Percentiles rank a stretch among this genome's conserved stretches.
Conservation (phyloP, 768 basidiomycete species). For the Termitomyces sp. region DNA sequence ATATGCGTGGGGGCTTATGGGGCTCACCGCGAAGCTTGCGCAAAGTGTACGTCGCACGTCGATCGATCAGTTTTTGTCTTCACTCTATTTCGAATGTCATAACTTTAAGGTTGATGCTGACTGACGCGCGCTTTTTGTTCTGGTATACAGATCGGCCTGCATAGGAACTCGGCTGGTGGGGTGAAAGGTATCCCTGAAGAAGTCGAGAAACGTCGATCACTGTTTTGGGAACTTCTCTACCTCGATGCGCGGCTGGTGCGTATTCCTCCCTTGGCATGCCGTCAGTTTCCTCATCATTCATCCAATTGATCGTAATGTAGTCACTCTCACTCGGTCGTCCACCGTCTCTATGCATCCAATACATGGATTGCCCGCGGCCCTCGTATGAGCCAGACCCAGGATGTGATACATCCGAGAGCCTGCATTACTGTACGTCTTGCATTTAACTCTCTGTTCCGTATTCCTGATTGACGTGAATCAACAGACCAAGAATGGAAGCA, state of each 20-base stretch:
- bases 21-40: constrained; percentile 53
- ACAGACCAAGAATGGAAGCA: constrained; percentile 71
- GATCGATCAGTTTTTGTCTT: constrained; percentile 37
- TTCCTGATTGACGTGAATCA: not conserved
- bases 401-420: constrained; percentile 28
- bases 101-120: not conserved
- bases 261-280: constrained; percentile 5
- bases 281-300: not conserved
- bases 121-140: not conserved
- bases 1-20: constrained; percentile 51
- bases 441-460: not conserved
- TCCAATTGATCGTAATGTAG: constrained; percentile 15
- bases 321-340: constrained; percentile 65
- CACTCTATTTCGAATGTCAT: constrained; percentile 4
- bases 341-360: constrained; percentile 54
- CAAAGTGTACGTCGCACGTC: constrained; percentile 56
- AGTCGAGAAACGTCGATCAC: constrained; percentile 58
- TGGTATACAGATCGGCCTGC: constrained; percentile 9
- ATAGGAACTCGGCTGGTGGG: constrained; percentile 45
- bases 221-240: constrained; percentile 68
- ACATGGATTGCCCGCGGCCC: constrained; percentile 53
- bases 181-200: constrained; percentile 68
- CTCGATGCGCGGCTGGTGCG: constrained; percentile 56
- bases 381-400: constrained; percentile 37
- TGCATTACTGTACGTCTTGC: constrained; percentile 33